A percentile compares a stretch with the other conserved stretches of the same genome.
Evolutionary conservation across 768 basidiomycete genomes (phyloP).

Genomic region (Sporobolomyces phaffii): DNA sequence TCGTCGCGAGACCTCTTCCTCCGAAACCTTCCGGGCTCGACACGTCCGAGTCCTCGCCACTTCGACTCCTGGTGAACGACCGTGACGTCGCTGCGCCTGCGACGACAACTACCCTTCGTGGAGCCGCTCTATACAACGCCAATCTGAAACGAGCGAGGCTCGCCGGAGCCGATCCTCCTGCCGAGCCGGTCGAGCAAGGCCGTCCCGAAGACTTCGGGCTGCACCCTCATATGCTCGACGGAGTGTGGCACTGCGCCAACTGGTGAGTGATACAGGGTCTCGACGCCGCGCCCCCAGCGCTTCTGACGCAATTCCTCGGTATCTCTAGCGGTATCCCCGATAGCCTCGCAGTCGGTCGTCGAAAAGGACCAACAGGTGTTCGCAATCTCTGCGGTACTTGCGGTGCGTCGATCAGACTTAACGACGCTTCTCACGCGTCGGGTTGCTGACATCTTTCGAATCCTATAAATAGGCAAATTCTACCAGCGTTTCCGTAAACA

Average conservation of each 20-base stretch:
- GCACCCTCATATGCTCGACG: constrained; percentile 62
- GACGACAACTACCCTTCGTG: not conserved
- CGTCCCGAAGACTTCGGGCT: constrained; percentile 16
- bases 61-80: constrained; percentile 19
- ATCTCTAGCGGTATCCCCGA: constrained; percentile 64
- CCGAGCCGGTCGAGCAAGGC: not conserved
- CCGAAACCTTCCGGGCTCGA: constrained; percentile 45
- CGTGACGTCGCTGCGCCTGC: constrained; percentile 18
- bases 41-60: constrained; percentile 58
- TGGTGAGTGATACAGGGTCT: too few relatives aligned
- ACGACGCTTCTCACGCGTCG: not conserved
- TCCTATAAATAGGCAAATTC: constrained; percentile 70
- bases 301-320: too few relatives aligned
- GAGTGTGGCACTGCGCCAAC: constrained; percentile 90
- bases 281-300: too few relatives aligned
- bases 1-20: constrained; percentile 28
- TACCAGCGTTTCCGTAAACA: constrained; percentile 81
- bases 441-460: too few relatives aligned
- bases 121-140: constrained; percentile 55
- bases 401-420: constrained; percentile 58
- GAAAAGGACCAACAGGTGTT: constrained; percentile 83
- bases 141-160: not conserved
- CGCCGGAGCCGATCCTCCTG: not conserved
- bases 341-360: constrained; percentile 70
- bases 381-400: constrained; percentile 89